These are phyloP conservation scores for Apiospora malaysiana DNA, from an alignment of 2,329 filamentous ascomycete species.

Conservation along the genomic window DNA sequence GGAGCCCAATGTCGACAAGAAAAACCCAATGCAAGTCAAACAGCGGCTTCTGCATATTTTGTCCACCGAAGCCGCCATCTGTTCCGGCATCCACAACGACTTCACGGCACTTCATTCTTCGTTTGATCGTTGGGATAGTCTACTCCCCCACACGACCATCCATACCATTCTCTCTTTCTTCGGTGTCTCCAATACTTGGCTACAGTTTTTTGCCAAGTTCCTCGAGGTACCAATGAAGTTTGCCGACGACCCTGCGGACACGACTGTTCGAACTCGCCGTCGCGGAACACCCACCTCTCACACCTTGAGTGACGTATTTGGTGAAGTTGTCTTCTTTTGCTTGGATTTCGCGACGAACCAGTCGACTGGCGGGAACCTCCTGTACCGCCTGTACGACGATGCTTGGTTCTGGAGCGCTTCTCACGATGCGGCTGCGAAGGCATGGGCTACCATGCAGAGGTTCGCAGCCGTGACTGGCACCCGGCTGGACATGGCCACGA, in stretches of 20 bases:
- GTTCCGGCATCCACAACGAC: slow-evolving; percentile 51
- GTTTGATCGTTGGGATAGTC: slow-evolving; percentile 51
- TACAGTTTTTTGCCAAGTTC: slow-evolving; percentile 64
- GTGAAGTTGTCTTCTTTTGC: slow-evolving; percentile 67
- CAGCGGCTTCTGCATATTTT: slow-evolving; percentile 55
- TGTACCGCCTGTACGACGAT: slow-evolving; percentile 70
- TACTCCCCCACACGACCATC: slow-evolving; percentile 62
- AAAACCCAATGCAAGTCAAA: slow-evolving; percentile 46
- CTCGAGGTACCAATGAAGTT: slow-evolving; percentile 66
- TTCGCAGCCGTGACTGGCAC: slow-evolving; percentile 64
- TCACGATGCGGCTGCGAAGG: slow-evolving; percentile 56
- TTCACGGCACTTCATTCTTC: slow-evolving; percentile 52
- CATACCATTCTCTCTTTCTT: slow-evolving; percentile 63
- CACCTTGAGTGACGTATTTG: slow-evolving; percentile 62
- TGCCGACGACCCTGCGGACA: slow-evolving; percentile 54
- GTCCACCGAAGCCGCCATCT: slow-evolving; percentile 53
- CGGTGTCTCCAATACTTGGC: slow-evolving; percentile 60
- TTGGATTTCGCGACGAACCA: slow-evolving; percentile 70
- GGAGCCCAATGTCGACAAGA: slow-evolving; percentile 15
- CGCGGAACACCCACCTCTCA: slow-evolving; percentile 67
- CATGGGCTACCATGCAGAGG: slow-evolving; percentile 62
- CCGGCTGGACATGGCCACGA: slow-evolving; percentile 58
- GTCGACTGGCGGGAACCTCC: slow-evolving; percentile 54
- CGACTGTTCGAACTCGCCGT: slow-evolving; percentile 50
- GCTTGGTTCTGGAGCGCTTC: slow-evolving; percentile 70